A percentile compares a stretch with the other conserved stretches of the same genome.
These are phyloP conservation scores for Lactarius trivialis DNA, from an alignment of 768 basidiomycete species.

Conservation along the genomic window DNA sequence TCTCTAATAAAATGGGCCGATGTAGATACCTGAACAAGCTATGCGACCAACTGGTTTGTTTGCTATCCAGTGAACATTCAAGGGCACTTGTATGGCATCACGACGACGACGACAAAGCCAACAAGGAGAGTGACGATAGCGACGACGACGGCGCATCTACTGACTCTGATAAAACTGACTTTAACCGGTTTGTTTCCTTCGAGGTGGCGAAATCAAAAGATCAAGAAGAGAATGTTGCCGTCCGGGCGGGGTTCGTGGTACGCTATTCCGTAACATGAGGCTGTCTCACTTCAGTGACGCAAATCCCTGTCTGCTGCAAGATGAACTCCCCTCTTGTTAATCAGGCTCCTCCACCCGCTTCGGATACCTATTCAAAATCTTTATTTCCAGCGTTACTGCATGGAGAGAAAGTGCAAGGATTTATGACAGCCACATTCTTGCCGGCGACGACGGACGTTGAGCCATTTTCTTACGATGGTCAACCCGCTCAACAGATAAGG, in stretches of 20 bases:
- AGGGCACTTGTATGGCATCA: slow-evolving; percentile 38
- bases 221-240: slow-evolving; percentile 45
- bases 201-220: slow-evolving; percentile 52
- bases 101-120: slow-evolving; percentile 25
- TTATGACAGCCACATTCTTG: slow-evolving; percentile 15
- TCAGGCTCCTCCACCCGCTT: background rate
- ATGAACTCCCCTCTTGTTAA: background rate
- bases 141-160: slow-evolving; percentile 19
- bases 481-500: background rate
- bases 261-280: background rate
- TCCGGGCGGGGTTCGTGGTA: slow-evolving; percentile 43
- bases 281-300: too few relatives aligned
- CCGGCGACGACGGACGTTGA: background rate
- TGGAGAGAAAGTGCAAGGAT: slow-evolving; percentile 24
- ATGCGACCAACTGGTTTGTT: slow-evolving; percentile 46
- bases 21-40: slow-evolving; percentile 15
- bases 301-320: background rate
- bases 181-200: slow-evolving; percentile 45
- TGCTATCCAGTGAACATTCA: slow-evolving; percentile 46
- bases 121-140: background rate
- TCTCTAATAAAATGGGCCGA: background rate
- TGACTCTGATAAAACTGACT: slow-evolving; percentile 38
- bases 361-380: background rate
- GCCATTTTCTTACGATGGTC: background rate
- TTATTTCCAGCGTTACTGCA: slow-evolving; percentile 8